Conservation (phyloP, 805 yeast genomes). For the Blastobotrys chiropterorum region DNA sequence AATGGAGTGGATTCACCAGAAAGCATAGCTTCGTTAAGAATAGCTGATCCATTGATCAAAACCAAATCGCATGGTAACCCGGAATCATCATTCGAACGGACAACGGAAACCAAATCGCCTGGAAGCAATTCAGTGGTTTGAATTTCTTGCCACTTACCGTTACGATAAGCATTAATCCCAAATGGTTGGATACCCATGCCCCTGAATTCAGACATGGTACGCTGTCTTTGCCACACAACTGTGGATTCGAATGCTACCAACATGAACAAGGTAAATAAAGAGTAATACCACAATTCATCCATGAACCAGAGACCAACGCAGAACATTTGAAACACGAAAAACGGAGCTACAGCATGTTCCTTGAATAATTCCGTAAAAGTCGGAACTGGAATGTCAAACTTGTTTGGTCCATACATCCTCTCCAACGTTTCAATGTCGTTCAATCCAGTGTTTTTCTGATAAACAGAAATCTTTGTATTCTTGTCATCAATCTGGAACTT, state of each 20-base stretch:
- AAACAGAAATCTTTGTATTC: slow-evolving; percentile 47
- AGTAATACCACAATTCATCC: slow-evolving; percentile 96
- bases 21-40: slow-evolving; percentile 97
- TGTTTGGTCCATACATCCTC: slow-evolving; percentile 75
- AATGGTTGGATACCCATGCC: slow-evolving; percentile 97
- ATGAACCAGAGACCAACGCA: slow-evolving; percentile 93
- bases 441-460: slow-evolving; percentile 52
- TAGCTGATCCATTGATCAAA: slow-evolving; percentile 82
- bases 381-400: slow-evolving; percentile 93
- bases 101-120: slow-evolving; percentile 78
- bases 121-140: slow-evolving; percentile 77
- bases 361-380: slow-evolving; percentile 83
- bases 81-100: slow-evolving; percentile 83
- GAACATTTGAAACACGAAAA: slow-evolving; percentile 92
- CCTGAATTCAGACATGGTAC: slow-evolving; percentile 91
- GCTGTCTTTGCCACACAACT: slow-evolving; percentile 90
- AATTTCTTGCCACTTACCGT: slow-evolving; percentile 59
- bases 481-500: slow-evolving; percentile 58
- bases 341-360: slow-evolving; percentile 98
- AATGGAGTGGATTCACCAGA: slow-evolving; percentile 98
- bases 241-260: slow-evolving; percentile 88
- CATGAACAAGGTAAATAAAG: slow-evolving; percentile 87
- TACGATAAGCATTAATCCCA: slow-evolving; percentile 64
- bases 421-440: slow-evolving; percentile 33
- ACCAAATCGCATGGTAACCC: slow-evolving; percentile 93